Conservation (phyloP, 2,329 filamentous ascomycete genomes). For the Ophiostoma sp. region DNA sequence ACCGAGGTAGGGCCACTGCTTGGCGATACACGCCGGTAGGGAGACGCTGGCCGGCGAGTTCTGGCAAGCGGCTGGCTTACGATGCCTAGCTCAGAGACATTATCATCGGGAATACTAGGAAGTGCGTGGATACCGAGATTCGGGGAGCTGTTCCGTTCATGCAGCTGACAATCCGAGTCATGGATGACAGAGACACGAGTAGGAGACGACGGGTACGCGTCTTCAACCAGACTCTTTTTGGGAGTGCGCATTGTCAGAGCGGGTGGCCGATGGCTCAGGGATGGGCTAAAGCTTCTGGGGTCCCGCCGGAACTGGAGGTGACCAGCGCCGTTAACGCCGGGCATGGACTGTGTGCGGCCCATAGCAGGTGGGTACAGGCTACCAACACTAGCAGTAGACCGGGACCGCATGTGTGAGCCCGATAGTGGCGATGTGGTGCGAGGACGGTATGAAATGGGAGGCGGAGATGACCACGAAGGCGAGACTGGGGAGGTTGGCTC, state of each 20-base stretch:
- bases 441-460: constrained; percentile 52
- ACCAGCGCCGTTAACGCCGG: constrained; percentile 55
- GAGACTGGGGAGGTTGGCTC: constrained; percentile 53
- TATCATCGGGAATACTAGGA: constrained; percentile 6
- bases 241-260: constrained; percentile 34
- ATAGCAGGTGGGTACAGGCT: constrained; percentile 41
- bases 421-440: constrained; percentile 59
- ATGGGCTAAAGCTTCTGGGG: constrained; percentile 47
- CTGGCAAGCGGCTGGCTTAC: constrained; percentile 22
- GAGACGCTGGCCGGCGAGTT: constrained; percentile 50
- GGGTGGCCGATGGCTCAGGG: constrained; percentile 41
- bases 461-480: constrained; percentile 42
- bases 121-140: constrained; percentile 36
- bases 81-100: constrained; percentile 15
- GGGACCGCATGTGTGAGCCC: constrained; percentile 48
- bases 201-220: constrained; percentile 54
- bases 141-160: constrained; percentile 51
- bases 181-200: constrained; percentile 49
- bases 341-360: constrained; percentile 60
- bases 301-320: constrained; percentile 49
- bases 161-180: constrained; percentile 44
- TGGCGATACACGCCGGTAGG: constrained; percentile 43
- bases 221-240: constrained; percentile 52
- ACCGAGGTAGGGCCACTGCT: constrained; percentile 10
- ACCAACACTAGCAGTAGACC: constrained; percentile 51